Evolutionary conservation across 129 eudicot genomes (phyloP).

Genomic region (Rutidosis leptorrhynchoides): DNA sequence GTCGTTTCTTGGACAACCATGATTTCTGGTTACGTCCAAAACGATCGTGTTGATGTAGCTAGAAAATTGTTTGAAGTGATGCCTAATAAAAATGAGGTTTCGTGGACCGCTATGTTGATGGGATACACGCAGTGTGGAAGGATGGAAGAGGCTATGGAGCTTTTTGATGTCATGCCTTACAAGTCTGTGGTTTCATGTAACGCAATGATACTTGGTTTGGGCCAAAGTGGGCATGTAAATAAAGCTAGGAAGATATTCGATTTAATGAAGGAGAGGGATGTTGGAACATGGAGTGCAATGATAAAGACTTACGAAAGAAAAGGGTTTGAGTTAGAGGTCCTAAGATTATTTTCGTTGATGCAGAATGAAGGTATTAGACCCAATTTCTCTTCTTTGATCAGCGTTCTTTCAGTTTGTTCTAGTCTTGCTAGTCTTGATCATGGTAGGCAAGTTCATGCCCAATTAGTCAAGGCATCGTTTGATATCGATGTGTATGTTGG

Average conservation of each 20-base stretch:
- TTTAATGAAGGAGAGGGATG: conserved; percentile 51
- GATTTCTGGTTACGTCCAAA: conserved; percentile 66
- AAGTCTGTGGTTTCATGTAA: conserved; percentile 59
- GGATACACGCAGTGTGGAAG: conserved; percentile 66
- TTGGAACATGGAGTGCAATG: conserved; percentile 75
- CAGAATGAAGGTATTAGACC: conserved; percentile 42
- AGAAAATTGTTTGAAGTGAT: conserved; percentile 81
- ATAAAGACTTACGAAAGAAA: conserved; percentile 61
- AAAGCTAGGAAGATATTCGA: conserved; percentile 50
- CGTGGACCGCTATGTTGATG: conserved; percentile 80
- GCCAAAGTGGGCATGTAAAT: conserved; percentile 54
- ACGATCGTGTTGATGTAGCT: conserved; percentile 55
- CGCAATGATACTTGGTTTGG: conserved; percentile 59
- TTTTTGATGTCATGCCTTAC: conserved; percentile 56
- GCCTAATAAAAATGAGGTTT: conserved; percentile 75
- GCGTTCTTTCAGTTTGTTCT: conserved; percentile 70
- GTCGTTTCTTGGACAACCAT: conserved; percentile 78
- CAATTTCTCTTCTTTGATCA: conserved; percentile 61
- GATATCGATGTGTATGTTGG: conserved; percentile 58
- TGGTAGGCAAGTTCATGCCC: conserved; percentile 70
- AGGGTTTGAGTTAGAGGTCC: conserved; percentile 70
- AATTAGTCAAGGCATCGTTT: conserved; percentile 45
- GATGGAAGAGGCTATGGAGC: conserved; percentile 61
- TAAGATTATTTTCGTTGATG: conserved; percentile 55
- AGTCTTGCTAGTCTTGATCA: conserved; percentile 70